These are phyloP conservation scores for Osmanthus fragrans DNA, from an alignment of 257 asterid genomes.

Conservation along the genomic window DNA sequence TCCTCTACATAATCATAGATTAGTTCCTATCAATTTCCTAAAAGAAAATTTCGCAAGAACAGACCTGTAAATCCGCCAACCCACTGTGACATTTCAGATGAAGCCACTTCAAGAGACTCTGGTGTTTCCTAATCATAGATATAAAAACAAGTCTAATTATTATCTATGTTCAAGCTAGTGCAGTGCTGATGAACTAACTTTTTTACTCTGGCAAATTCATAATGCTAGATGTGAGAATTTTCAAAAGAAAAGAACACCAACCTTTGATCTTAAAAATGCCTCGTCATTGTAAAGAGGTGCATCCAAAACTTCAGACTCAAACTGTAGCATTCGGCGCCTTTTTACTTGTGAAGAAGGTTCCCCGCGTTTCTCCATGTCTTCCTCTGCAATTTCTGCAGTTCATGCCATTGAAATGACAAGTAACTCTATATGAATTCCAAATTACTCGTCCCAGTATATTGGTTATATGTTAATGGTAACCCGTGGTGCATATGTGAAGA, in stretches of 20 bases:
- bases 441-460: background rate
- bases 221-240: background rate
- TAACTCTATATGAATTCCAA: background rate
- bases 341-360: slow-evolving; percentile 66
- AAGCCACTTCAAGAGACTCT: slow-evolving; percentile 25
- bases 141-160: slow-evolving; percentile 7
- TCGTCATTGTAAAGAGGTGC: slow-evolving; percentile 53
- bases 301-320: slow-evolving; percentile 59
- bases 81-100: slow-evolving; percentile 42
- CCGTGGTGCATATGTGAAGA: background rate
- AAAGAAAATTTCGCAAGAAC: background rate
- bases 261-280: slow-evolving; percentile 69
- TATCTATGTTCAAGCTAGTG: background rate
- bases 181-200: no score
- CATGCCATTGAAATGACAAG: slow-evolving; percentile 10
- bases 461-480: background rate
- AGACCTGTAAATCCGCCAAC: slow-evolving; percentile 49
- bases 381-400: slow-evolving; percentile 52
- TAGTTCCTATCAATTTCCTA: background rate
- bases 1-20: background rate
- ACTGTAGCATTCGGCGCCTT: slow-evolving; percentile 85
- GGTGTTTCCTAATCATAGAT: slow-evolving; percentile 36
- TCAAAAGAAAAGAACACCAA: slow-evolving; percentile 18
- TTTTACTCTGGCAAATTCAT: no score
- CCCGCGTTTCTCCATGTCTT: slow-evolving; percentile 41